Evolutionary conservation across 306 rosid species (phyloP).

Genomic region (Quercus bicolor): DNA sequence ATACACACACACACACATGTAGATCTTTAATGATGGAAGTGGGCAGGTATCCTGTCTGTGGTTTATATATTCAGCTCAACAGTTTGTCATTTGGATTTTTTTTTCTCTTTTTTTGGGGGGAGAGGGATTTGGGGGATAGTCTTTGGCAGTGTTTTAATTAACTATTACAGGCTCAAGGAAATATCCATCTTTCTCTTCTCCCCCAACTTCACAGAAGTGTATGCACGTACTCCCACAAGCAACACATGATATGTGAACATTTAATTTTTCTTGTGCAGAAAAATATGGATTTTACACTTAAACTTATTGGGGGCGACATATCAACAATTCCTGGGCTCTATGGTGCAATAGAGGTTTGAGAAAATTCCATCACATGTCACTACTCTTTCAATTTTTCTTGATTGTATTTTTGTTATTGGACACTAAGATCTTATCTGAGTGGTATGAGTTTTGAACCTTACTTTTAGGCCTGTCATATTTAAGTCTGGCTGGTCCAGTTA

Average conservation of each 20-base stretch:
- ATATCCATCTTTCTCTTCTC: too few species aligned
- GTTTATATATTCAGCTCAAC: background rate
- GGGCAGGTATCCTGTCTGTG: background rate
- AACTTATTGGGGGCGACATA: constrained; percentile 90
- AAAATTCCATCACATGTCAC: constrained; percentile 12
- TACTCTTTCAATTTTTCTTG: constrained; percentile 6
- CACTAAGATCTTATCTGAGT: background rate
- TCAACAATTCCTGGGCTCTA: constrained; percentile 82
- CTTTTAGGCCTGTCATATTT: too few species aligned
- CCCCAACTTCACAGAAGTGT: background rate
- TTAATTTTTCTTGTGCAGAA: constrained; percentile 54
- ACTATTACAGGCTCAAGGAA: background rate
- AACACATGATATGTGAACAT: constrained; percentile 6
- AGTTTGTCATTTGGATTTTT: background rate
- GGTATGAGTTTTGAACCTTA: background rate
- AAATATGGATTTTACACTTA: constrained; percentile 80
- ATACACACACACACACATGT: background rate
- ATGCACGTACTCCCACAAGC: background rate
- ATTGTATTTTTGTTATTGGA: background rate
- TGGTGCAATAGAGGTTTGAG: constrained; percentile 78
- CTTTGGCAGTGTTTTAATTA: too few species aligned
- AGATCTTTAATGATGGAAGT: background rate
- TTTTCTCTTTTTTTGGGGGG: background rate
- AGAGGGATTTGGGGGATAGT: background rate
- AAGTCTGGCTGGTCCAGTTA: too few species aligned